These are phyloP conservation scores for Pseudogymnoascus sp. DNA, from an alignment of 2,329 filamentous ascomycete genomes.

Conservation along the genomic window DNA sequence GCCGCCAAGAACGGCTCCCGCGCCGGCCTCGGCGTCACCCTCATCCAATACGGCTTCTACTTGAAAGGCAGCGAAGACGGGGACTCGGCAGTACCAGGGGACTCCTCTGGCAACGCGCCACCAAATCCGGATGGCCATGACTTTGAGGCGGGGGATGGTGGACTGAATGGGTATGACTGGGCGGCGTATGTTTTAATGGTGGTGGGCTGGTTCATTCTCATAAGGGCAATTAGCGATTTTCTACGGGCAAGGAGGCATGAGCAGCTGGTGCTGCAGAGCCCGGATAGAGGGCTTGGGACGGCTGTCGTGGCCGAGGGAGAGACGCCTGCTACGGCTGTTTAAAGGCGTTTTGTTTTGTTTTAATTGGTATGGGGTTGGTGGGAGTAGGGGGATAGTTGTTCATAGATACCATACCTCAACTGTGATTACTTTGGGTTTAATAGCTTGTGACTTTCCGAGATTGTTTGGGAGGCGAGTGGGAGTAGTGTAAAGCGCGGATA, in stretches of 20 bases:
- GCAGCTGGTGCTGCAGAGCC: slow-evolving; percentile 85
- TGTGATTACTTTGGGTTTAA: neutral
- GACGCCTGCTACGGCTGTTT: slow-evolving; percentile 18
- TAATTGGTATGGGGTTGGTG: neutral
- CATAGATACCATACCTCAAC: slow-evolving; percentile 3
- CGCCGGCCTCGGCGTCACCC: slow-evolving; percentile 85
- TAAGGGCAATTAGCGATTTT: slow-evolving; percentile 88
- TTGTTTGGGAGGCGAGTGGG: neutral
- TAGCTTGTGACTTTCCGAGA: neutral
- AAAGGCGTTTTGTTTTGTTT: neutral
- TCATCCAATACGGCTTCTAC: slow-evolving; percentile 95
- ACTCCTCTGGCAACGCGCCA: slow-evolving; percentile 60
- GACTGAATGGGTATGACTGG: slow-evolving; percentile 72
- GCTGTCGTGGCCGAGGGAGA: slow-evolving; percentile 85
- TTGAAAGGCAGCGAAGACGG: slow-evolving; percentile 62
- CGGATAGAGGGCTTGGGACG: slow-evolving; percentile 75
- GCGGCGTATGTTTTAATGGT: slow-evolving; percentile 92
- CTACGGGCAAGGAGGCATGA: slow-evolving; percentile 82
- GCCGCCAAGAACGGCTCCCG: slow-evolving; percentile 96
- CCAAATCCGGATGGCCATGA: slow-evolving; percentile 84
- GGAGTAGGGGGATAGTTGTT: neutral
- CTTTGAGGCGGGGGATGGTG: slow-evolving; percentile 53
- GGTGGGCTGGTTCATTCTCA: slow-evolving; percentile 95
- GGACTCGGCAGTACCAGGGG: slow-evolving; percentile 32
- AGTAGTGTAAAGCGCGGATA: neutral